Percentiles rank a stretch among this genome's conserved stretches.
phyloP scores from a whole-genome alignment of 108 stramenopile genomes.

The Cylindrotheca fusiformis region DNA sequence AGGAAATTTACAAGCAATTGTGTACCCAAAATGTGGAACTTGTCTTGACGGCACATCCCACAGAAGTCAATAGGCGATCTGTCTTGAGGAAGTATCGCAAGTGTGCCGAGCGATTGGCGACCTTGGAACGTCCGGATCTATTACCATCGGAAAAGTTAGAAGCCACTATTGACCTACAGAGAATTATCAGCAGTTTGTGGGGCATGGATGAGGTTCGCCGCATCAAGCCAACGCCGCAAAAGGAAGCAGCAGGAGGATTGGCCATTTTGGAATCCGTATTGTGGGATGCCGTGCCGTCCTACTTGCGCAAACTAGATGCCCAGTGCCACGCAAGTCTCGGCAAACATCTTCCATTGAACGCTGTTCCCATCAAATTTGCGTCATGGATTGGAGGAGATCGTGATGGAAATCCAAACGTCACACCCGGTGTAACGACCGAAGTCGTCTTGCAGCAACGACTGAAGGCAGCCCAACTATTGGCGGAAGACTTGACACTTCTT shows the following conservation, averaged over 20 bases:
- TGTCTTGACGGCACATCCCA: conserved; percentile 97
- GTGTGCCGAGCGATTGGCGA: conserved; percentile 52
- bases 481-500: conserved; percentile 72
- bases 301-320: conserved; percentile 90
- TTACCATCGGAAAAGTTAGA: conserved; percentile 71
- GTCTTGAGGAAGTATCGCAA: conserved; percentile 53
- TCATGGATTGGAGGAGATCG: conserved; percentile 97
- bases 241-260: conserved; percentile 91
- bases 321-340: conserved; percentile 73
- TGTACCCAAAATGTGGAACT: conserved; percentile 89
- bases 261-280: conserved; percentile 93
- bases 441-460: conserved; percentile 81
- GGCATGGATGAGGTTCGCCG: conserved; percentile 92
- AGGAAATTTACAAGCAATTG: conserved; percentile 85
- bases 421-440: conserved; percentile 86
- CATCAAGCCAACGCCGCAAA: conserved; percentile 87
- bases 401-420: conserved; percentile 94
- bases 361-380: conserved; percentile 87
- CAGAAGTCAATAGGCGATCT: conserved; percentile 68
- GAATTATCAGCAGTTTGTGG: conserved; percentile 76
- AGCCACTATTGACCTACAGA: conserved; percentile 56
- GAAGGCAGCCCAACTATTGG: conserved; percentile 79
- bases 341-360: conserved; percentile 79
- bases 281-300: conserved; percentile 95
- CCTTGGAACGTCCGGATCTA: conserved; percentile 69